Percentiles rank a stretch among this genome's conserved stretches.
These are phyloP conservation scores for Phytophthora foliorum DNA, from an alignment of 352 stramenopile genomes.

Conservation along the genomic window DNA sequence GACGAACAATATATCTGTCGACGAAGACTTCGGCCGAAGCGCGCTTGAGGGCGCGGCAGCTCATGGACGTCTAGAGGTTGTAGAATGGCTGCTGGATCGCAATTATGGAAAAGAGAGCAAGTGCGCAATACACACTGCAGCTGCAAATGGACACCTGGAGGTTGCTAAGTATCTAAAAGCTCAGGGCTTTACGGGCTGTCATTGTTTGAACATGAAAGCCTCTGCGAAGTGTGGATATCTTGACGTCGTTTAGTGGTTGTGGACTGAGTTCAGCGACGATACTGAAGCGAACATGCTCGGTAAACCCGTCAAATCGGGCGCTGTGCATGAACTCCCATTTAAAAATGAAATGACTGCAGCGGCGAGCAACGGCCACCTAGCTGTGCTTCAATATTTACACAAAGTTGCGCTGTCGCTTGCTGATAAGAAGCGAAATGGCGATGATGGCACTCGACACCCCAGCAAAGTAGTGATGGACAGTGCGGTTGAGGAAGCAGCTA, in stretches of 20 bases:
- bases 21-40: not conserved
- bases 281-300: not conserved
- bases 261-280: not conserved
- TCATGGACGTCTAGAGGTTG: not conserved
- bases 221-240: slow-evolving; percentile 23
- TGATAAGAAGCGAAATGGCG: too few species aligned
- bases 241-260: slow-evolving; percentile 4
- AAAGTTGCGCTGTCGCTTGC: too few species aligned
- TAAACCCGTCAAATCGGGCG: too few species aligned
- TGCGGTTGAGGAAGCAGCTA: not conserved
- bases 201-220: slow-evolving; percentile 17
- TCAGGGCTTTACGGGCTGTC: slow-evolving; percentile 36
- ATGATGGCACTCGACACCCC: not conserved
- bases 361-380: not conserved
- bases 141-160: slow-evolving; percentile 3
- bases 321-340: too few species aligned
- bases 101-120: not conserved
- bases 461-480: not conserved
- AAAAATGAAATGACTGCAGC: not conserved
- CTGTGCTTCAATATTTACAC: too few species aligned
- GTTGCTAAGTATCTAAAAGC: slow-evolving; percentile 9
- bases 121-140: not conserved
- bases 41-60: not conserved
- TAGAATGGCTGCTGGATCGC: not conserved
- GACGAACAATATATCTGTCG: not conserved